A percentile compares a stretch with the other conserved stretches of the same genome.
Conservation (phyloP, 345 rosid species). For the Nephelium lappaceum region DNA sequence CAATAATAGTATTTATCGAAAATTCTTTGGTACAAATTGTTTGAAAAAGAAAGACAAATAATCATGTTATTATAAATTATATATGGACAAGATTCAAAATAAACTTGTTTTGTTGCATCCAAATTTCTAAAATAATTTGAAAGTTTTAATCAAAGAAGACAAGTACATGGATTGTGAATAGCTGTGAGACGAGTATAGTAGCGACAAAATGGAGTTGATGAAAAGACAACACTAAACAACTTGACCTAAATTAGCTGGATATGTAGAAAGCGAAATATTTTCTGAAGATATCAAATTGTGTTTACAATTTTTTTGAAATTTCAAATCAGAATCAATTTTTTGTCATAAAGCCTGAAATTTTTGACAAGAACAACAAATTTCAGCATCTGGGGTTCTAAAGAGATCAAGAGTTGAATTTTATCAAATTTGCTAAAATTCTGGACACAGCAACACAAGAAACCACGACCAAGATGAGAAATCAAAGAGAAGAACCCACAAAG, state of each 20-base stretch:
- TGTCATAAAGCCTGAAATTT: too few species aligned
- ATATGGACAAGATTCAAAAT: too few species aligned
- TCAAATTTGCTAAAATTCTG: background rate
- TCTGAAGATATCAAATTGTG: background rate
- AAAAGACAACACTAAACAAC: conserved; percentile 2
- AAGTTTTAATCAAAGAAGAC: background rate
- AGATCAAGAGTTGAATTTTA: background rate
- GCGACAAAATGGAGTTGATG: conserved; percentile 11
- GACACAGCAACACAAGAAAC: conserved; percentile 6
- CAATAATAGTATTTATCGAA: too few species aligned
- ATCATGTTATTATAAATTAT: too few species aligned
- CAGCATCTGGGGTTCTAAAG: background rate
- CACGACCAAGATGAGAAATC: conserved; percentile 14
- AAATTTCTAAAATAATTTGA: background rate
- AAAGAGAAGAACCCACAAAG: background rate
- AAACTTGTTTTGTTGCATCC: too few species aligned
- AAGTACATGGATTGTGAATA: background rate
- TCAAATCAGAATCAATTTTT: background rate
- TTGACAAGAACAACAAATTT: background rate
- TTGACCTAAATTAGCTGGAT: conserved; percentile 8
- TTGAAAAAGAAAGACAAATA: too few species aligned
- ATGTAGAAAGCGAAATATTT: background rate
- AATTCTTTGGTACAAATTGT: too few species aligned
- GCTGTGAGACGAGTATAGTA: background rate
- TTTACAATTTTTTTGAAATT: background rate